Percentiles rank a stretch among this genome's conserved stretches.
Evolutionary conservation across 345 rosid species (phyloP).

Genomic region (Turritis glabra): DNA sequence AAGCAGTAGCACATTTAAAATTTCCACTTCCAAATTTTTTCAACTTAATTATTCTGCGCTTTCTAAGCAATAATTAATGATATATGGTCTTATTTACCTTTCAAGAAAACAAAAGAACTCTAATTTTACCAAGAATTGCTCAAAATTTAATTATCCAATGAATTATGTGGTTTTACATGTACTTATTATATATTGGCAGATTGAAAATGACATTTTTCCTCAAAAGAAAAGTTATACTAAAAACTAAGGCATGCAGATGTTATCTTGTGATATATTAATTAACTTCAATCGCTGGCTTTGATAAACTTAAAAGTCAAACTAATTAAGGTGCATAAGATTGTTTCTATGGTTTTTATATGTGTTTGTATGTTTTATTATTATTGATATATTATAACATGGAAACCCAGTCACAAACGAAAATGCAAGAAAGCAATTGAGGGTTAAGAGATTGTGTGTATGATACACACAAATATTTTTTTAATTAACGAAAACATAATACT

Average conservation of each 20-base stretch:
- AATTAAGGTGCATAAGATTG: background rate
- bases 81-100: background rate
- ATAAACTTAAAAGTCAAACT: background rate
- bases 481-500: background rate
- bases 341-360: background rate
- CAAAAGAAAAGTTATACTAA: background rate
- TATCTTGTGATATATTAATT: background rate
- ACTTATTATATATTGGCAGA: background rate
- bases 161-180: slow-evolving; percentile 5
- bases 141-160: background rate
- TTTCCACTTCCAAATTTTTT: background rate
- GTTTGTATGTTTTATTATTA: background rate
- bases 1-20: background rate
- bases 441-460: background rate
- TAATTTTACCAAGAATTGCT: background rate
- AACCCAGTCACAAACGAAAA: background rate
- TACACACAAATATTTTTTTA: background rate
- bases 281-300: background rate
- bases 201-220: background rate
- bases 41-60: background rate
- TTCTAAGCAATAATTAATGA: background rate
- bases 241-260: background rate
- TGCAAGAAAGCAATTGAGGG: background rate
- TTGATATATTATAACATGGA: background rate
- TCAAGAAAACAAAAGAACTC: background rate